Conservation (phyloP, 805 yeast species). For the Candida verbasci region DNA sequence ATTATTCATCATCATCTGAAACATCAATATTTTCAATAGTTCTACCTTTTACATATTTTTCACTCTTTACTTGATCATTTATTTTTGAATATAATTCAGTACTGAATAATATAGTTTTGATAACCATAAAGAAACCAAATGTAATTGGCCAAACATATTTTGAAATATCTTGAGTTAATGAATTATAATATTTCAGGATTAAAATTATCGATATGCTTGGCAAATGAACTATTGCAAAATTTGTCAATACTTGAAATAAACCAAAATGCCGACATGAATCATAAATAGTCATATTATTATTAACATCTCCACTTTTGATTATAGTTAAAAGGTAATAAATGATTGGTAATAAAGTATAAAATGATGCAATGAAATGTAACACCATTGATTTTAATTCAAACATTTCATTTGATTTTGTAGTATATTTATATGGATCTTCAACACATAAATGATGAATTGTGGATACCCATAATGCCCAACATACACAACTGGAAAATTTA, state of each 20-base stretch:
- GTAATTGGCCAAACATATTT: constrained; percentile 12
- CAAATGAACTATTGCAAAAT: constrained; percentile 11
- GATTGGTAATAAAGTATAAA: constrained; percentile 19
- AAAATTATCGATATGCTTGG: constrained; percentile 8
- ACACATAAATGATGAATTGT: constrained; percentile 18
- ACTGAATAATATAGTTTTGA: constrained; percentile 11
- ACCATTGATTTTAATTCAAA: constrained; percentile 5
- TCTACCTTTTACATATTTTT: constrained; percentile 53
- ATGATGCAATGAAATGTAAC: constrained; percentile 14
- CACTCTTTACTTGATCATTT: constrained; percentile 50
- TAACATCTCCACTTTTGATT: not conserved
- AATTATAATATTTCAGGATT: constrained; percentile 1
- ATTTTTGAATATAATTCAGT: constrained; percentile 15
- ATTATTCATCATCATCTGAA: not conserved
- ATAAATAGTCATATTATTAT: not conserved
- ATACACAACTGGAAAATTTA: constrained; percentile 2
- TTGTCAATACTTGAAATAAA: constrained; percentile 10
- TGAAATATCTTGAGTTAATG: not conserved
- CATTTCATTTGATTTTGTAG: not conserved
- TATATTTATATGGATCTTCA: constrained; percentile 16
- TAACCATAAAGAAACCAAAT: constrained; percentile 10
- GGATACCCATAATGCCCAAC: constrained; percentile 18
- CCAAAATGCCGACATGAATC: constrained; percentile 10
- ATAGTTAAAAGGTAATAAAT: constrained; percentile 6
- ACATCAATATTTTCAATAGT: constrained; percentile 36